A percentile compares a stretch with the other conserved stretches of the same genome.
Conservation (phyloP, 1,284 basidiomycete genomes). For the Ganoderma sp. region DNA sequence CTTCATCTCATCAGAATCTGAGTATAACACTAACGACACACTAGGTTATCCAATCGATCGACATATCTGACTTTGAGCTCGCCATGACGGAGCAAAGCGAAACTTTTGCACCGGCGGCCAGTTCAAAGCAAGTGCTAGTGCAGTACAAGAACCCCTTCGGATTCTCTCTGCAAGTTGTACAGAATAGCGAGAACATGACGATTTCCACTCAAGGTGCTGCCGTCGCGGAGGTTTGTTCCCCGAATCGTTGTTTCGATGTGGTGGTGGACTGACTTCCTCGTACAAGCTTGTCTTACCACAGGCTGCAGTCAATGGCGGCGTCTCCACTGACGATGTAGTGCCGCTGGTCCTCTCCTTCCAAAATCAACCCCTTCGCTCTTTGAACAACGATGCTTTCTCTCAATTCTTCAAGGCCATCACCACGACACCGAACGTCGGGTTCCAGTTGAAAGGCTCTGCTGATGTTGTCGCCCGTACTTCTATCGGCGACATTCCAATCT, state of each 20-base stretch:
- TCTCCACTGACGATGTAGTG: conserved; percentile 58
- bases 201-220: conserved; percentile 56
- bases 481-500: conserved; percentile 73
- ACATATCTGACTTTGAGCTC: conserved; percentile 64
- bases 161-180: conserved; percentile 71
- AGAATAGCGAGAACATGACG: conserved; percentile 60
- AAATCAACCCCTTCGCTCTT: conserved; percentile 59
- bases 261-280: conserved; percentile 11
- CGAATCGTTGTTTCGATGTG: conserved; percentile 14
- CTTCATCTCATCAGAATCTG: not conserved
- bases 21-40: not conserved
- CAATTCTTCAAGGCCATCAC: conserved; percentile 66
- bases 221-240: conserved; percentile 55
- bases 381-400: conserved; percentile 61
- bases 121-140: conserved; percentile 66
- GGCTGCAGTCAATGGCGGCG: conserved; percentile 58
- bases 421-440: conserved; percentile 50
- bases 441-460: conserved; percentile 63
- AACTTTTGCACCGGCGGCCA: conserved; percentile 61
- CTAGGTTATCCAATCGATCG: conserved; percentile 72
- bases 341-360: conserved; percentile 62
- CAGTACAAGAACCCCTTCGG: conserved; percentile 80
- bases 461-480: conserved; percentile 67
- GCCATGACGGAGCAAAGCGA: conserved; percentile 51
- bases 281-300: conserved; percentile 61